These are phyloP conservation scores for Nicotiana attenuata DNA, from an alignment of 257 asterid species.

Conservation along the genomic window DNA sequence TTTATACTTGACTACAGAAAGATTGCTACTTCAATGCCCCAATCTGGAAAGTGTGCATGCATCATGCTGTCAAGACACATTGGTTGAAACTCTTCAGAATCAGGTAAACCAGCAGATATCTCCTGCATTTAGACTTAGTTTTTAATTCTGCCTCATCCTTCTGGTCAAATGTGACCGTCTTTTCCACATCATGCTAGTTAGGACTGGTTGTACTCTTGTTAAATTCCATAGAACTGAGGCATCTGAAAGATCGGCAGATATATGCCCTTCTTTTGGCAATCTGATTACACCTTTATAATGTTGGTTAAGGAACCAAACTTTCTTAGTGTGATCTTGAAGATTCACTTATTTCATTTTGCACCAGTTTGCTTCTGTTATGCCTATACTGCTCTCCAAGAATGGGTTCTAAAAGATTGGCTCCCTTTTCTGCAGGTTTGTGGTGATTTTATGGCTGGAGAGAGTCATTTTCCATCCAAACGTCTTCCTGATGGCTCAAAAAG, in stretches of 20 bases:
- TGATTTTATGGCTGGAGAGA: slow-evolving; percentile 29
- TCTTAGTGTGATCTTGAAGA: background rate
- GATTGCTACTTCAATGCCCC: slow-evolving; percentile 79
- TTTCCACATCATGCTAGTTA: background rate
- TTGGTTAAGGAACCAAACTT: too few relatives aligned
- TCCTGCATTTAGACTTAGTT: background rate
- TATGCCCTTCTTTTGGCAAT: background rate
- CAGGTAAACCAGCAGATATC: slow-evolving; percentile 46
- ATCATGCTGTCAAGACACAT: slow-evolving; percentile 55
- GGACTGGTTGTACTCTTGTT: background rate
- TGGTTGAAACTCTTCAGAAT: slow-evolving; percentile 62
- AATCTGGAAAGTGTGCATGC: slow-evolving; percentile 79
- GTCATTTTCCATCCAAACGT: slow-evolving; percentile 52
- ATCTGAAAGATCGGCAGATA: background rate
- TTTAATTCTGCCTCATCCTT: background rate
- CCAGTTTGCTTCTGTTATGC: background rate
- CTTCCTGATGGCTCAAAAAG: slow-evolving; percentile 97
- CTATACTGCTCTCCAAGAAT: background rate
- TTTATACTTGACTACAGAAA: slow-evolving; percentile 44
- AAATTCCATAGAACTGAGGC: background rate
- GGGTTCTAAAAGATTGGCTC: background rate
- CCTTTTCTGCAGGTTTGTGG: slow-evolving; percentile 38
- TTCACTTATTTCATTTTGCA: background rate
- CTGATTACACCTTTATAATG: background rate
- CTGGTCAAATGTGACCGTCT: background rate